A percentile compares a stretch with the other conserved stretches of the same genome.
phyloP scores from a whole-genome alignment of 306 rosid genomes.

The Pyrus pyrifolia region DNA sequence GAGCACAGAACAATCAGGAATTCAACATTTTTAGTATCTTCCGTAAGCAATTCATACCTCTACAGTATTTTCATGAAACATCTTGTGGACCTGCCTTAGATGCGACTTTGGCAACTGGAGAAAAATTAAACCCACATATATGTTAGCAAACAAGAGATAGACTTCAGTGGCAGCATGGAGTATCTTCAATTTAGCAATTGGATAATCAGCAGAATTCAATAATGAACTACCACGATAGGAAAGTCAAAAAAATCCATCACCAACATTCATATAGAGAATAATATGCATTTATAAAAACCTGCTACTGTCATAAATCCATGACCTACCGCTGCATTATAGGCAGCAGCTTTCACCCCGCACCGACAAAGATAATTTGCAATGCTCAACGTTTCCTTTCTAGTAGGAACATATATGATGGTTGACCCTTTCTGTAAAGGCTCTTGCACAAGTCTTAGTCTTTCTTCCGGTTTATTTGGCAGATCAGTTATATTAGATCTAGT shows the following conservation, averaged over 20 bases:
- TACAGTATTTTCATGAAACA: slow-evolving; percentile 72
- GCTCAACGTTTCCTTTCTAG: slow-evolving; percentile 69
- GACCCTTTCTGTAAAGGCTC: slow-evolving; percentile 61
- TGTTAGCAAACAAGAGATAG: slow-evolving; percentile 7
- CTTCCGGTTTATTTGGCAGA: slow-evolving; percentile 41
- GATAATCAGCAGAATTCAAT: neutral
- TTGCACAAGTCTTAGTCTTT: slow-evolving; percentile 31
- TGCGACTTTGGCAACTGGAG: slow-evolving; percentile 73
- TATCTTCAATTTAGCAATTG: neutral
- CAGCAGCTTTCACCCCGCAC: slow-evolving; percentile 84
- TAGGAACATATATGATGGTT: slow-evolving; percentile 77
- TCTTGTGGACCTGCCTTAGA: slow-evolving; percentile 76
- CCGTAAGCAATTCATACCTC: slow-evolving; percentile 51
- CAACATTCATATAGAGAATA: neutral
- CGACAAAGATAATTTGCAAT: slow-evolving; percentile 59
- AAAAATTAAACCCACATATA: slow-evolving; percentile 32
- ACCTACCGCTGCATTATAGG: slow-evolving; percentile 83
- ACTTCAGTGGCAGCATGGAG: neutral
- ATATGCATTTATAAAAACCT: neutral
- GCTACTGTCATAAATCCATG: neutral
- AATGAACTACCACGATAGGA: neutral
- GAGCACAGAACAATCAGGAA: neutral
- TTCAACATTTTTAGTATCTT: slow-evolving; percentile 1
- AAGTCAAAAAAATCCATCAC: neutral
- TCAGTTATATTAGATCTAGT: slow-evolving; percentile 22